Evolutionary conservation across 495 filamentous ascomycete genomes (phyloP).

Genomic region (Filosporella fistucella): DNA sequence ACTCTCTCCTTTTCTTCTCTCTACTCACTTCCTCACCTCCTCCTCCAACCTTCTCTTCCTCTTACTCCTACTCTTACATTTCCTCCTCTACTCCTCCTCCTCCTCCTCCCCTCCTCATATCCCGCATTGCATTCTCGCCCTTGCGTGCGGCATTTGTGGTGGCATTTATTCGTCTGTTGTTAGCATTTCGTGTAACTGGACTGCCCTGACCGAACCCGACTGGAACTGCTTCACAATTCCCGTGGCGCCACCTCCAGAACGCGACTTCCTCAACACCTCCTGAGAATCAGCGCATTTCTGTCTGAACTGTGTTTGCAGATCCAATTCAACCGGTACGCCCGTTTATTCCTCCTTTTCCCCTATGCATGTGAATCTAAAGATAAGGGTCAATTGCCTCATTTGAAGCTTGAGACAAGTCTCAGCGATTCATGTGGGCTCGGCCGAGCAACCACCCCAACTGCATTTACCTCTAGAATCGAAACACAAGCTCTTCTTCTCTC

Average conservation of each 20-base stretch:
- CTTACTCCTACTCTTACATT: background rate
- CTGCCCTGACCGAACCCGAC: background rate
- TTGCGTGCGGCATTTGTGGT: background rate
- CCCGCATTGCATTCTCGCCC: background rate
- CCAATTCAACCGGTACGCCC: constrained; percentile 3
- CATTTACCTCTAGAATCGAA: background rate
- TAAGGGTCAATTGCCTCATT: constrained; percentile 13
- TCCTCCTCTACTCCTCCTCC: background rate
- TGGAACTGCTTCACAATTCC: too few relatives aligned
- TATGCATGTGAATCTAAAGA: background rate
- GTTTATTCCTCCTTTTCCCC: background rate
- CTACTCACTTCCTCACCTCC: background rate
- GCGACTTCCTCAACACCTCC: constrained; percentile 5
- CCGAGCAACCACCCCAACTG: background rate
- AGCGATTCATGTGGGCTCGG: background rate
- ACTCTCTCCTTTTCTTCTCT: constrained; percentile 1
- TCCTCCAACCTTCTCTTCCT: constrained; percentile 1
- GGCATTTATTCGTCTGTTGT: background rate
- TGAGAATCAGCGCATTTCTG: background rate
- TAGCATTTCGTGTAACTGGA: background rate
- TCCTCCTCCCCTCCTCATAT: background rate
- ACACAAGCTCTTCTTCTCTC: background rate
- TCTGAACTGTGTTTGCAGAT: background rate
- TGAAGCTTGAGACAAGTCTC: constrained; percentile 8
- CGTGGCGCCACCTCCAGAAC: too few relatives aligned